Percentiles rank a stretch among this genome's conserved stretches.
Conservation (phyloP, 2,329 filamentous ascomycete genomes). For the Claviceps sp. region DNA sequence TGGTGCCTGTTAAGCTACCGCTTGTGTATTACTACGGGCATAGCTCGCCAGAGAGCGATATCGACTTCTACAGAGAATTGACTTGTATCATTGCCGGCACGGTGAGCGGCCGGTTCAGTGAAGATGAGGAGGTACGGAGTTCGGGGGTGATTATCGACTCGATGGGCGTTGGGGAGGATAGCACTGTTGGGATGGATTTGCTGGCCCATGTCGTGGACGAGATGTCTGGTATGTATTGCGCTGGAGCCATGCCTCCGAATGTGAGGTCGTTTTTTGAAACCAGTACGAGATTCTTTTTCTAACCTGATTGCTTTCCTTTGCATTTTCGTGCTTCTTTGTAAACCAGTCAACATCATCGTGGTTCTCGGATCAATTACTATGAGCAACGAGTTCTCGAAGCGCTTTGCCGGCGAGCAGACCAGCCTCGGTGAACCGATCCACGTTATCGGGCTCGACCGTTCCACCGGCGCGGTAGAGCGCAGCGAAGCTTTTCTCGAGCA, state of each 20-base stretch:
- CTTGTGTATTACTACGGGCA: slow-evolving; percentile 82
- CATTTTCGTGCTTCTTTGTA: background rate
- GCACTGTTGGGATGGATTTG: slow-evolving; percentile 57
- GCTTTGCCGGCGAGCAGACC: slow-evolving; percentile 46
- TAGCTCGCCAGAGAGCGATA: slow-evolving; percentile 57
- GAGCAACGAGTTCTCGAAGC: slow-evolving; percentile 58
- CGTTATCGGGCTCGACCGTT: slow-evolving; percentile 70
- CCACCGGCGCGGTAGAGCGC: slow-evolving; percentile 69
- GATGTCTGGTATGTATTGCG: slow-evolving; percentile 28
- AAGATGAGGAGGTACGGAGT: slow-evolving; percentile 56
- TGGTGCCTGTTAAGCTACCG: slow-evolving; percentile 81
- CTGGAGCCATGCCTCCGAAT: too few relatives aligned
- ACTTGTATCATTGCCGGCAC: slow-evolving; percentile 66
- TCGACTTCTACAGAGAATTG: slow-evolving; percentile 58
- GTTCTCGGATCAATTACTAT: slow-evolving; percentile 70
- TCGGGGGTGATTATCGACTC: slow-evolving; percentile 81
- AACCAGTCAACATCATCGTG: slow-evolving; percentile 62
- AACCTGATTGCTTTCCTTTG: background rate
- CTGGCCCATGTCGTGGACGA: slow-evolving; percentile 61
- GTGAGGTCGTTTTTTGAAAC: too few relatives aligned
- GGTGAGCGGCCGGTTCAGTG: slow-evolving; percentile 62
- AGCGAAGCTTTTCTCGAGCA: slow-evolving; percentile 63
- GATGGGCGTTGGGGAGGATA: slow-evolving; percentile 53
- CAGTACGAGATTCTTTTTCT: too few relatives aligned
- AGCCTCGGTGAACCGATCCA: slow-evolving; percentile 53